phyloP scores from a whole-genome alignment of 164 flowering plant genomes.

The Berberis vulgaris region DNA sequence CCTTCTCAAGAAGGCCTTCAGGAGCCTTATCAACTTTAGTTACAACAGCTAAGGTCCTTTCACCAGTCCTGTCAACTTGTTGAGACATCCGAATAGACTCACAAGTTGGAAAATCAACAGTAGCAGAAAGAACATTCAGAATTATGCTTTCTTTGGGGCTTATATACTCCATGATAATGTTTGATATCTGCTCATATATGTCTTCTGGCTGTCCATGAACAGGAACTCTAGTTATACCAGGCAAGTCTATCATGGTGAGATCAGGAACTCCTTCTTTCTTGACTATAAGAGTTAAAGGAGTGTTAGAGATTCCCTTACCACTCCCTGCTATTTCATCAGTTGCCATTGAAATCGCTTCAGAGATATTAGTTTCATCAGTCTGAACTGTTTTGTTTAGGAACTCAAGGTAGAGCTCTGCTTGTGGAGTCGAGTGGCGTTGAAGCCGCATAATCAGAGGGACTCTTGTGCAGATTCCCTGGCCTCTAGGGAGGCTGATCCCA shows the following conservation, averaged over 20 bases:
- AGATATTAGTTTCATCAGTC: constrained; percentile 1
- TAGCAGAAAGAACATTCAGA: constrained; percentile 7
- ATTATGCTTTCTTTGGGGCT: constrained; percentile 6
- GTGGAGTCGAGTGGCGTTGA: not conserved
- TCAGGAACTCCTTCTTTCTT: constrained; percentile 8
- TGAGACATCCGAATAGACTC: constrained; percentile 10
- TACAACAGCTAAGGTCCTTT: constrained; percentile 7
- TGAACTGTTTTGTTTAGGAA: not conserved
- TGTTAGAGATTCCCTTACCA: constrained; percentile 3
- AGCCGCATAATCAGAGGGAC: constrained; percentile 10
- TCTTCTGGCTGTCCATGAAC: constrained; percentile 9
- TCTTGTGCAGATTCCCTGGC: constrained; percentile 9
- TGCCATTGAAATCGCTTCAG: not conserved
- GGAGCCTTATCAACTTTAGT: constrained; percentile 9
- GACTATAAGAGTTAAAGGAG: constrained; percentile 5
- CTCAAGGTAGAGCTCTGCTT: not conserved
- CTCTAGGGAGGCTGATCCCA: constrained; percentile 4
- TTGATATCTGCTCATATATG: constrained; percentile 7
- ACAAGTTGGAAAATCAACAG: constrained; percentile 8
- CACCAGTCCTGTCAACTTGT: constrained; percentile 1
- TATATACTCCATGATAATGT: constrained; percentile 6
- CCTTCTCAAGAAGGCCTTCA: constrained; percentile 9
- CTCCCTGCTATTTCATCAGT: constrained; percentile 9
- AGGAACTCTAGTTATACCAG: constrained; percentile 9
- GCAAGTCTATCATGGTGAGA: constrained; percentile 10